Conservation (phyloP, 169 alveolate species). For the Plasmodium gonderi region DNA sequence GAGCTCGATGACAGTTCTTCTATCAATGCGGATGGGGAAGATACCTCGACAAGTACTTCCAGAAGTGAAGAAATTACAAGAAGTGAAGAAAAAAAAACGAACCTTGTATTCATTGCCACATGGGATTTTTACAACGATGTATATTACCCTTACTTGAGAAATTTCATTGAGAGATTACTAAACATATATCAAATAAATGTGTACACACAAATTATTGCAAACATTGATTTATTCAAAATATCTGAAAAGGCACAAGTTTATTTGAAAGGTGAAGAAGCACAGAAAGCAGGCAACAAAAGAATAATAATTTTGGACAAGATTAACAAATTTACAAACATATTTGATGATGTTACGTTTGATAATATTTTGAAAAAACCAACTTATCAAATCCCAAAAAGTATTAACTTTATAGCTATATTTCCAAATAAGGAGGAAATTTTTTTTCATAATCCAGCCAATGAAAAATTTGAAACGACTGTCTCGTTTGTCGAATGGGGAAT, state of each 20-base stretch:
- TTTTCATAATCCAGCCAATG: slow-evolving; percentile 31
- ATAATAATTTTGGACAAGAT: slow-evolving; percentile 31
- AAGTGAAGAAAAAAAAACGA: not conserved
- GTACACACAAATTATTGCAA: slow-evolving; percentile 12
- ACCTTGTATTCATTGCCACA: slow-evolving; percentile 8
- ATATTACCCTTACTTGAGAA: slow-evolving; percentile 67
- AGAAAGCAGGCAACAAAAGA: not conserved
- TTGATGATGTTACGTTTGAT: slow-evolving; percentile 59
- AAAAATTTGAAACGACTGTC: slow-evolving; percentile 59
- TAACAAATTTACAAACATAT: slow-evolving; percentile 24
- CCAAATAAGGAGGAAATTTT: slow-evolving; percentile 28
- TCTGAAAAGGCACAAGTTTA: slow-evolving; percentile 16
- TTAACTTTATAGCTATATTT: slow-evolving; percentile 41
- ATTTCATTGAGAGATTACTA: slow-evolving; percentile 33
- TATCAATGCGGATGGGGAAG: too few species aligned
- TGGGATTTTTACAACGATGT: slow-evolving; percentile 64
- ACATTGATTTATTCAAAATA: slow-evolving; percentile 51
- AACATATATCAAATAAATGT: slow-evolving; percentile 61
- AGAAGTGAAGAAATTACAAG: not conserved
- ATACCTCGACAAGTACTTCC: too few species aligned
- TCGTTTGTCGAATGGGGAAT: slow-evolving; percentile 73
- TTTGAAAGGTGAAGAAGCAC: not conserved
- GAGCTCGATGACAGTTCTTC: too few species aligned
- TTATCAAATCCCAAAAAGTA: slow-evolving; percentile 49
- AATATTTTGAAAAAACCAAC: slow-evolving; percentile 47